Evolutionary conservation across 2,329 filamentous ascomycete species (phyloP), one percentile per base, ranked within the genome.

Genomic region (Calonectria hongkongensis): DNA sequence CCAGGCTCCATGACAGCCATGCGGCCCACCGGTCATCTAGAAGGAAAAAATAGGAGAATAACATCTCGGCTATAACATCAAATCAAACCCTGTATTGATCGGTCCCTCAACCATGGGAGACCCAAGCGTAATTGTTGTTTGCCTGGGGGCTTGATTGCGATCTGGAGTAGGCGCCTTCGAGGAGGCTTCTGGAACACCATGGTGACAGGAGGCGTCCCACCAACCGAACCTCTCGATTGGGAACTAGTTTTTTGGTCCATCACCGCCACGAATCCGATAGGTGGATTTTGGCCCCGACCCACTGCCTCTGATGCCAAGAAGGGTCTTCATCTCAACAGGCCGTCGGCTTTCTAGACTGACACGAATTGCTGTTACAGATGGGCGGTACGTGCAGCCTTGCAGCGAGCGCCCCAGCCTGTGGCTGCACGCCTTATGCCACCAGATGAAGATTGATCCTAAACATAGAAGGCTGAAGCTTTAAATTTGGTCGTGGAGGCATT

Each of bases 131-230:
- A 60, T 60, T 60, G 54, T 58, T 58, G 54, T 60, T 60, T 60
- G 54, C 54, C 33, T 60, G 33, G 36, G 36, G 36, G 33, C 43
- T 71, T 68, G 36, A 73, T 74, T 54, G 66, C 68, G 76, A 75
- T 78, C 69, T 74, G 51, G 58, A 76, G 48, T 58, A 48, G 66
- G 45, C 71, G 66, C 71, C 65, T 80, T 80, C 79, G 58, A 63
- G 71, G 62, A 79, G 70, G 60, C 77, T 80, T 80, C 78, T 78
- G 73, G 79, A 80, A 80, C 72, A 54, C 13, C 54, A 65, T 47
- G 64, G 64, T 66, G 48, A 72, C 56, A 75, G 67, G 70, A 63
- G 77, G 63, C 30, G 36, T 70, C 58, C 60, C 62, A 69, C 67
- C 60, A 21, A 72, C 43, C 51, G 68, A 74, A 73, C 71, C 69